Evolutionary conservation across 2,329 filamentous ascomycete genomes (phyloP).

Genomic region (Chaetomiaceae sp.): DNA sequence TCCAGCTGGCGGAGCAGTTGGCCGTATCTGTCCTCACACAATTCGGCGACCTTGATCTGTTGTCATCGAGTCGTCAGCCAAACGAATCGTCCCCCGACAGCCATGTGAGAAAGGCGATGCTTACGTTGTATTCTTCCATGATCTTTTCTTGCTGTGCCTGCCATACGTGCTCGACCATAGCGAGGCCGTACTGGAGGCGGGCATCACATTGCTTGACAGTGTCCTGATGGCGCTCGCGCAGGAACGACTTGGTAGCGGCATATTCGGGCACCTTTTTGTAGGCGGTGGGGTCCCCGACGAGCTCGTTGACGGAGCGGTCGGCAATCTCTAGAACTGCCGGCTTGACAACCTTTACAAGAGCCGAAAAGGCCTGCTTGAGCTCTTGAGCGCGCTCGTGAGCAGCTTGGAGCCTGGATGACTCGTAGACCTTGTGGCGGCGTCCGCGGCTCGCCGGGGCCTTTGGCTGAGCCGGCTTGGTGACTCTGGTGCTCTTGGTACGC

Average conservation of each 20-base stretch:
- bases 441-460: slow-evolving; percentile 40
- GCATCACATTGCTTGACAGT: slow-evolving; percentile 27
- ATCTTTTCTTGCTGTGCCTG: slow-evolving; percentile 22
- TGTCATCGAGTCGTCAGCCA: neutral
- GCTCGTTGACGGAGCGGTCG: slow-evolving; percentile 52
- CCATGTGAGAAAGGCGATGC: neutral
- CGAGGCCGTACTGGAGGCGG: slow-evolving; percentile 19
- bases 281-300: slow-evolving; percentile 50
- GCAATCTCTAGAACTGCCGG: slow-evolving; percentile 62
- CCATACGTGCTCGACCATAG: slow-evolving; percentile 25
- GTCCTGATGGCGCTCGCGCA: slow-evolving; percentile 43
- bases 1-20: slow-evolving; percentile 44
- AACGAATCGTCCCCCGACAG: too few species aligned
- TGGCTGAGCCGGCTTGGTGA: slow-evolving; percentile 31
- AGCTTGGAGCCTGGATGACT: slow-evolving; percentile 51
- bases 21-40: slow-evolving; percentile 43
- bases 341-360: slow-evolving; percentile 59
- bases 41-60: slow-evolving; percentile 28
- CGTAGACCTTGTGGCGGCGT: slow-evolving; percentile 54
- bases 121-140: slow-evolving; percentile 25
- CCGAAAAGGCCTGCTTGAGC: slow-evolving; percentile 61
- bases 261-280: slow-evolving; percentile 54
- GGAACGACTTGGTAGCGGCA: slow-evolving; percentile 44
- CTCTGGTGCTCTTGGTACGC: slow-evolving; percentile 21
- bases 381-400: slow-evolving; percentile 61